Percentiles rank a stretch among this genome's conserved stretches.
These are phyloP conservation scores for Ascochyta fabae DNA, from an alignment of 2,329 filamentous ascomycete species.

Conservation along the genomic window DNA sequence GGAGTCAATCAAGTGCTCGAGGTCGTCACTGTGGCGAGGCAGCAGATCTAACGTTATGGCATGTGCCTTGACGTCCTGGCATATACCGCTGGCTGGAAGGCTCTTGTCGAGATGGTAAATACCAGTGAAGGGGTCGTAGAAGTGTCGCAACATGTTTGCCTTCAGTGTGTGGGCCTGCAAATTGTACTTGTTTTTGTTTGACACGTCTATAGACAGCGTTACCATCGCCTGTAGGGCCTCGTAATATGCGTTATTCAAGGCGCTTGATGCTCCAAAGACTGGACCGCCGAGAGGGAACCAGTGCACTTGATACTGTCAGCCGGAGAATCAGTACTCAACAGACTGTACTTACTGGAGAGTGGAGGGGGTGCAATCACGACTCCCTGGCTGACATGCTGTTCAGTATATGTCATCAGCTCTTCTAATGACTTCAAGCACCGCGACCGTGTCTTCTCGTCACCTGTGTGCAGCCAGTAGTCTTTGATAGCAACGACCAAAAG, in stretches of 20 bases:
- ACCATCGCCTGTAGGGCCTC: slow-evolving; percentile 13
- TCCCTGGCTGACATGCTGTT: slow-evolving; percentile 1
- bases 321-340: no score
- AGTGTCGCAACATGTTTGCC: not conserved
- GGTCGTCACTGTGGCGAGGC: slow-evolving; percentile 1
- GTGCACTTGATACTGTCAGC: not conserved
- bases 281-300: slow-evolving; percentile 20
- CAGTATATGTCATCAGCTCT: slow-evolving; percentile 4
- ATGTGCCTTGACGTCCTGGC: slow-evolving; percentile 14
- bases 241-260: slow-evolving; percentile 15
- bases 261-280: slow-evolving; percentile 13
- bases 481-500: slow-evolving; percentile 11
- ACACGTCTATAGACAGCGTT: not conserved
- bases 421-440: not conserved
- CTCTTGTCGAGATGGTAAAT: slow-evolving; percentile 1
- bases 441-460: slow-evolving; percentile 2
- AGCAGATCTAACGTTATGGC: slow-evolving; percentile 3
- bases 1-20: slow-evolving; percentile 3
- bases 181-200: not conserved
- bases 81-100: slow-evolving; percentile 8
- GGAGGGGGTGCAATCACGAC: slow-evolving; percentile 10
- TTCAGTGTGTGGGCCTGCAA: slow-evolving; percentile 3
- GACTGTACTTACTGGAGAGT: slow-evolving; percentile 5
- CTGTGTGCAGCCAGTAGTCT: slow-evolving; percentile 17
- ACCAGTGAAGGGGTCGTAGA: slow-evolving; percentile 3